These are phyloP conservation scores for Antrodiella citrinella DNA, from an alignment of 768 basidiomycete genomes.

Conservation along the genomic window DNA sequence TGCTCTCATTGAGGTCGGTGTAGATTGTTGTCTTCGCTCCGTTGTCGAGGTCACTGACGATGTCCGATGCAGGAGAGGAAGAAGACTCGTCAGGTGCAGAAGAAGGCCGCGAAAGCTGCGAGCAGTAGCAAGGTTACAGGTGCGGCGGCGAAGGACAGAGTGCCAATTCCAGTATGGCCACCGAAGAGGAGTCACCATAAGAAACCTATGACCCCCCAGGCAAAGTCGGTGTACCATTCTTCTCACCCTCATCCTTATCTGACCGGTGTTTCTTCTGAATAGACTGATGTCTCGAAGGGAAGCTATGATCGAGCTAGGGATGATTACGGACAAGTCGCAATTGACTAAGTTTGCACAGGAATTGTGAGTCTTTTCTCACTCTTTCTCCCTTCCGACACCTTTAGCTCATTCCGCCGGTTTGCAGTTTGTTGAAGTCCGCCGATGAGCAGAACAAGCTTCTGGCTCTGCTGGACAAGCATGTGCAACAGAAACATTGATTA, in stretches of 20 bases:
- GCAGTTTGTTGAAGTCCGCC: slow-evolving; percentile 1
- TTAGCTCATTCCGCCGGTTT: background rate
- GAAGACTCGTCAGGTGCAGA: slow-evolving; percentile 16
- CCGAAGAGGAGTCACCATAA: slow-evolving; percentile 54
- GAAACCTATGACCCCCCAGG: slow-evolving; percentile 34
- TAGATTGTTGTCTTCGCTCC: background rate
- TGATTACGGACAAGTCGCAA: slow-evolving; percentile 45
- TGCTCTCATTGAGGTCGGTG: slow-evolving; percentile 40
- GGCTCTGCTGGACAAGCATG: slow-evolving; percentile 1
- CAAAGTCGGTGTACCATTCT: slow-evolving; percentile 35
- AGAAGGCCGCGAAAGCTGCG: background rate
- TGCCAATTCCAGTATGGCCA: slow-evolving; percentile 42
- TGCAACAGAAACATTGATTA: background rate
- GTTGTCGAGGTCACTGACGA: no score
- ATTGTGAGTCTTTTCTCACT: slow-evolving; percentile 42
- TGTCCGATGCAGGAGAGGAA: slow-evolving; percentile 14
- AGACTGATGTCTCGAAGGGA: slow-evolving; percentile 49
- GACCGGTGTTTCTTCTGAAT: background rate
- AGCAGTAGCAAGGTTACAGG: no score
- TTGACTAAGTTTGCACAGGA: slow-evolving; percentile 51
- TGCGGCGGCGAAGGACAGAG: background rate
- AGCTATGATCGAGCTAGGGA: slow-evolving; percentile 55
- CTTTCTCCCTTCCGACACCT: background rate
- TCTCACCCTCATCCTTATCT: background rate
- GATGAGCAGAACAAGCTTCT: slow-evolving; percentile 4